Percentiles rank a stretch among this genome's conserved stretches.
These are phyloP conservation scores for Phylloporus arenicola DNA, from an alignment of 768 basidiomycete species.

Conservation along the genomic window DNA sequence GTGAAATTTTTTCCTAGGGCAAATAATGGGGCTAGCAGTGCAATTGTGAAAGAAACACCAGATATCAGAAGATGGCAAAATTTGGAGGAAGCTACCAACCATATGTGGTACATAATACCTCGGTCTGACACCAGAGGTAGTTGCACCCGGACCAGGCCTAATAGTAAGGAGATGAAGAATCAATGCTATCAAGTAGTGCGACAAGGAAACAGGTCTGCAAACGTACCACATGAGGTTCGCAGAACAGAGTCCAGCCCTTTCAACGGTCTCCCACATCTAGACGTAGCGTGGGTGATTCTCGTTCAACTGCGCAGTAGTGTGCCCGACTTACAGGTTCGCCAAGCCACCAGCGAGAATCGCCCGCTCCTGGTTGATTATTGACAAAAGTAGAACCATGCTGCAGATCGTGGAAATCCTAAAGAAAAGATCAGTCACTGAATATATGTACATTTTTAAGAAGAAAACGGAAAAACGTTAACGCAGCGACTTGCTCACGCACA, in stretches of 20 bases:
- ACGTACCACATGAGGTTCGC: constrained; percentile 88
- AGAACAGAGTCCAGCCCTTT: constrained; percentile 62
- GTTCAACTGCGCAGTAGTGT: not conserved
- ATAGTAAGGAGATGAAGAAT: not conserved
- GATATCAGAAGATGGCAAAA: not conserved
- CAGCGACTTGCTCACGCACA: constrained; percentile 35
- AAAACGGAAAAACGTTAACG: not conserved
- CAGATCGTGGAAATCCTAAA: constrained; percentile 86
- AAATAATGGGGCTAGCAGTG: constrained; percentile 1
- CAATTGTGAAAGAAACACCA: not conserved
- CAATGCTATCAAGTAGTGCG: not conserved
- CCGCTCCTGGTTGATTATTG: constrained; percentile 53
- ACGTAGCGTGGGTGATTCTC: not conserved
- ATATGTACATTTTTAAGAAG: too few species aligned
- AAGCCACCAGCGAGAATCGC: constrained; percentile 73
- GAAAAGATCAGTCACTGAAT: not conserved
- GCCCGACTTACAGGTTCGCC: constrained; percentile 68
- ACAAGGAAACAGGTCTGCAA: not conserved
- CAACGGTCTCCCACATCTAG: constrained; percentile 87
- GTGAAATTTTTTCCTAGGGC: constrained; percentile 53
- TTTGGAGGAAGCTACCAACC: constrained; percentile 5
- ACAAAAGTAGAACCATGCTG: constrained; percentile 51
- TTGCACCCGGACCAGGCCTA: constrained; percentile 14
- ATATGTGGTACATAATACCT: constrained; percentile 14
- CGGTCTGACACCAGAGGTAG: constrained; percentile 8